Evolutionary conservation across 2,329 filamentous ascomycete species (phyloP), one percentile per base, ranked within the genome.

Genomic region (Colletotrichum lini): DNA sequence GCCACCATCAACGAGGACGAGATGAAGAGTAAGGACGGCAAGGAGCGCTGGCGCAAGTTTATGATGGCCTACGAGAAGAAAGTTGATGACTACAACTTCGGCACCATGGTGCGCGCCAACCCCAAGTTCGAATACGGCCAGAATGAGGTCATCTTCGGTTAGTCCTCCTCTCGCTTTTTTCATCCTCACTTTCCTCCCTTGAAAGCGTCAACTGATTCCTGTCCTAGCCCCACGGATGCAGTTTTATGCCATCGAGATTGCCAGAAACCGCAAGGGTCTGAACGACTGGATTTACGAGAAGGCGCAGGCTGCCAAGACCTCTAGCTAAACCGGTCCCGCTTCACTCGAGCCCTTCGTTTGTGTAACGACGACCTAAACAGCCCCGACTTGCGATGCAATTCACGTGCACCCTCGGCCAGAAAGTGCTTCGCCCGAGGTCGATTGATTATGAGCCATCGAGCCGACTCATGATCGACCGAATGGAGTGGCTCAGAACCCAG

Each of bases 221-320:
- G 53, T 40, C 53, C 12, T 30, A 87, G 87, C 89, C 7, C 88
- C 88, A 44, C 83, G 88, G 38, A 88, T 88, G 84, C 86, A 88
- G 77, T 88, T 88, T 71, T 84, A 91, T 89, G 84, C 85, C 59
- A 75, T 85, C 60, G 85, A 88, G 79, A 86, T 88, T 77, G 84
- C 84, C 61, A 91, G 94, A 87, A 99, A 99, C 84, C 92, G 92
- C 72, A 89, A 89, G 65, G 96, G 96, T 38, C 84, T 98, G 70
- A 99, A 99, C 79, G 96, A 99, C 82, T 99, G 96, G 96, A 91
- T 99, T 73, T 96, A 96, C 82, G 95, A 98, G 84, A 88, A 94
- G 80, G 90, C 92, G 1, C 91, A 96, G 77, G 86, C 88, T 67
- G 85, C 89, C 76, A 88, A 88, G 80, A 81, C 82, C 4, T 67